Percentiles rank a stretch among this genome's conserved stretches.
Conservation (phyloP, 2,329 filamentous ascomycete species). For the Drechslerella stenobrocha region DNA sequence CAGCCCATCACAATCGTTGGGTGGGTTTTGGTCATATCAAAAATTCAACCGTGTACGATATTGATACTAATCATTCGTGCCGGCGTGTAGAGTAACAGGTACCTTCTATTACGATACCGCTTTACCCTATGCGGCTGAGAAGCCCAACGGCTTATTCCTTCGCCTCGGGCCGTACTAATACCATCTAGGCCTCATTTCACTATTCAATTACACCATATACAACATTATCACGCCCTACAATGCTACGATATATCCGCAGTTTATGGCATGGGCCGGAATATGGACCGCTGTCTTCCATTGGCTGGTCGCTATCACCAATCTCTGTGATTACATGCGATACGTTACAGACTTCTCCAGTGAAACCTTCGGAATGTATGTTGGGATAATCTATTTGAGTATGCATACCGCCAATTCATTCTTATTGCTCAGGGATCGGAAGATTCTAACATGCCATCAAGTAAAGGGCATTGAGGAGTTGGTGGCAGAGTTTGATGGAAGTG, state of each 20-base stretch:
- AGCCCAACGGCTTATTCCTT: neutral
- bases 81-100: slow-evolving; percentile 54
- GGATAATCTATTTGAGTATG: slow-evolving; percentile 48
- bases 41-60: neutral
- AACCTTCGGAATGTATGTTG: slow-evolving; percentile 69
- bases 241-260: slow-evolving; percentile 56
- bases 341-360: slow-evolving; percentile 91
- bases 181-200: slow-evolving; percentile 59
- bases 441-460: slow-evolving; percentile 10
- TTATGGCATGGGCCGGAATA: slow-evolving; percentile 79
- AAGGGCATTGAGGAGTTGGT: slow-evolving; percentile 62
- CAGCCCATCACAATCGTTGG: slow-evolving; percentile 90
- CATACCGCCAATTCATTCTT: neutral
- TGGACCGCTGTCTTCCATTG: slow-evolving; percentile 65
- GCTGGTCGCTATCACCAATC: slow-evolving; percentile 70
- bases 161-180: slow-evolving; percentile 51
- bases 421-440: neutral
- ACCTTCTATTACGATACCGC: neutral
- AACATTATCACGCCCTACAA: slow-evolving; percentile 59
- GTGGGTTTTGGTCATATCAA: slow-evolving; percentile 61
- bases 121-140: neutral
- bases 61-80: neutral
- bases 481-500: slow-evolving; percentile 54
- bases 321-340: slow-evolving; percentile 84
- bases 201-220: slow-evolving; percentile 66